Conservation (phyloP, 169 alveolate species). For the Eimeria maxima region DNA sequence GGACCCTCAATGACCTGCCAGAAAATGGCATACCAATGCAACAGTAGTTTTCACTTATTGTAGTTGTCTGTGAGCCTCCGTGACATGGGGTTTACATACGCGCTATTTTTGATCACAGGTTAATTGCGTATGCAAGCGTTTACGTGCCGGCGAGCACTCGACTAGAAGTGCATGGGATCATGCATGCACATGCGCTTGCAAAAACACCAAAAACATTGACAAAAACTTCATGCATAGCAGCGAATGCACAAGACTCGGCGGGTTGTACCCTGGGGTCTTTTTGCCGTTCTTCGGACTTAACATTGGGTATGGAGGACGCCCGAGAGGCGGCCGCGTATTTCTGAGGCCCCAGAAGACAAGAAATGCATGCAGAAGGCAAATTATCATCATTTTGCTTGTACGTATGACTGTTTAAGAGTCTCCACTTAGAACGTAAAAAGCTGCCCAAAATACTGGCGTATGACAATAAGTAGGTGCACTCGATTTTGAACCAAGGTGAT, state of each 20-base stretch:
- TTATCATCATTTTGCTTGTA: background rate
- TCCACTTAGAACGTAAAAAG: background rate
- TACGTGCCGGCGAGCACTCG: background rate
- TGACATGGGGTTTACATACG: background rate
- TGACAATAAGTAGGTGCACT: background rate
- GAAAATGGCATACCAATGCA: background rate
- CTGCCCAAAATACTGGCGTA: background rate
- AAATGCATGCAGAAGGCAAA: background rate
- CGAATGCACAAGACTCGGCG: background rate
- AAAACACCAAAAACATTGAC: background rate
- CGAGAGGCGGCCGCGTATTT: slow-evolving; percentile 47
- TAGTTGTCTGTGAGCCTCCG: background rate
- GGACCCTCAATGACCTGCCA: slow-evolving; percentile 56
- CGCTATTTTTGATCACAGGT: background rate
- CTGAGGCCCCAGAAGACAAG: slow-evolving; percentile 27
- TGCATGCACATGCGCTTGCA: background rate
- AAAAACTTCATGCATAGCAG: background rate
- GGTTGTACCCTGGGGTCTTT: slow-evolving; percentile 57
- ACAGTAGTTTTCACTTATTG: background rate
- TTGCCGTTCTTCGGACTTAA: background rate
- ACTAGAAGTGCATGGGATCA: too few species aligned
- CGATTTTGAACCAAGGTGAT: background rate
- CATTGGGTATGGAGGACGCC: slow-evolving; percentile 23
- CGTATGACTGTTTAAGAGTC: background rate
- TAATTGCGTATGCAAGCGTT: background rate